Evolutionary conservation across 2,329 filamentous ascomycete genomes (phyloP).

Genomic region (Falciphora oryzae): DNA sequence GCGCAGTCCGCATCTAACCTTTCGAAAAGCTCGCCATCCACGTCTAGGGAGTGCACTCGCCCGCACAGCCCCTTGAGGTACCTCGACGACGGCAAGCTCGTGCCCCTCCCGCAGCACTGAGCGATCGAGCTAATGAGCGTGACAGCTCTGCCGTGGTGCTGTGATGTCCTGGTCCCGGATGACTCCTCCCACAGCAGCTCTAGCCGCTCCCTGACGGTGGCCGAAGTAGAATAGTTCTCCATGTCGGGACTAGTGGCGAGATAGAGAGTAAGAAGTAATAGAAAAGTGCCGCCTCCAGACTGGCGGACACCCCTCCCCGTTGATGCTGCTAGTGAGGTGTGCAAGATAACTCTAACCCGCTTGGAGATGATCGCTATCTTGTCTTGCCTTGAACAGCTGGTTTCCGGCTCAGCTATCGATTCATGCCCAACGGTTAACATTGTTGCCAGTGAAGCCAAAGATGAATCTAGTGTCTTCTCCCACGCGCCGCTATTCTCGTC

Average conservation of each 20-base stretch:
- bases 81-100: constrained; percentile 28
- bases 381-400: background rate
- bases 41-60: constrained; percentile 29
- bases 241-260: background rate
- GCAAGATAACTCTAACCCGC: constrained; percentile 20
- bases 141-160: constrained; percentile 28
- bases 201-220: background rate
- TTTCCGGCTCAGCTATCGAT: background rate
- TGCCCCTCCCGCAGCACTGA: constrained; percentile 38
- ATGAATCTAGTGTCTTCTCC: constrained; percentile 26
- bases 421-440: constrained; percentile 26
- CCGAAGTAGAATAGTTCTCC: background rate
- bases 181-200: constrained; percentile 6
- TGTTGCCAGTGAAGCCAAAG: constrained; percentile 34
- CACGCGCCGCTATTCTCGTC: background rate
- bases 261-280: constrained; percentile 7
- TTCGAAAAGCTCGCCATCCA: constrained; percentile 27
- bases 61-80: constrained; percentile 35
- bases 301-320: background rate
- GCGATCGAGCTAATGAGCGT: constrained; percentile 40
- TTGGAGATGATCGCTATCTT: constrained; percentile 14
- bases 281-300: background rate
- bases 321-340: background rate
- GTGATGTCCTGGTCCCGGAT: constrained; percentile 10
- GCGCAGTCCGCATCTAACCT: constrained; percentile 41